These are phyloP conservation scores for Lasiodiplodia sp. DNA, from an alignment of 2,329 filamentous ascomycete species.

Conservation along the genomic window DNA sequence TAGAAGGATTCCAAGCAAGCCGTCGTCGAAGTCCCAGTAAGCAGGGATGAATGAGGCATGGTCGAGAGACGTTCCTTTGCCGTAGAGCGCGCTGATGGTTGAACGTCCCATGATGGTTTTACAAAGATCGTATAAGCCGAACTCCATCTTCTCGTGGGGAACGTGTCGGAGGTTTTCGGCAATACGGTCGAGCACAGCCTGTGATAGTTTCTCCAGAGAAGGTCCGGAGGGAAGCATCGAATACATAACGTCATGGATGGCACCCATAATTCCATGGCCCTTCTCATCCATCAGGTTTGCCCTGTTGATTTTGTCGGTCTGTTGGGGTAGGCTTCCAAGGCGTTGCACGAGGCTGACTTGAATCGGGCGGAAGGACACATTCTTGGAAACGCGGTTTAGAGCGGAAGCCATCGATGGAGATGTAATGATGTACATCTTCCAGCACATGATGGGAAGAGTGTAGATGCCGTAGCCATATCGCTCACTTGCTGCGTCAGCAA, in stretches of 20 bases:
- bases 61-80: not conserved
- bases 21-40: constrained; percentile 4
- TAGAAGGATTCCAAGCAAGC: not conserved
- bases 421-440: constrained; percentile 55
- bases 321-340: not conserved
- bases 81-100: constrained; percentile 1
- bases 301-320: not conserved
- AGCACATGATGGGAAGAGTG: constrained; percentile 55
- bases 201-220: not conserved
- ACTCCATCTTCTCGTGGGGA: not conserved
- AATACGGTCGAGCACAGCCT: not conserved
- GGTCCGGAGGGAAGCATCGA: not conserved
- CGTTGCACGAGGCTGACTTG: constrained; percentile 43
- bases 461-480: constrained; percentile 43
- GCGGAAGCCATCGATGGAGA: constrained; percentile 50
- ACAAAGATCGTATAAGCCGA: not conserved
- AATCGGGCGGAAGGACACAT: constrained; percentile 54
- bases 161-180: not conserved
- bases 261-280: not conserved
- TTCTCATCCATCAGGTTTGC: constrained; percentile 1
- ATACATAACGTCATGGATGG: not conserved
- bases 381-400: constrained; percentile 49
- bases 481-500: constrained; percentile 31
- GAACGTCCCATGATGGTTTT: not conserved
- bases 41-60: not conserved